Evolutionary conservation across 2,329 filamentous ascomycete species (phyloP).

Genomic region (Fusarium sp.): DNA sequence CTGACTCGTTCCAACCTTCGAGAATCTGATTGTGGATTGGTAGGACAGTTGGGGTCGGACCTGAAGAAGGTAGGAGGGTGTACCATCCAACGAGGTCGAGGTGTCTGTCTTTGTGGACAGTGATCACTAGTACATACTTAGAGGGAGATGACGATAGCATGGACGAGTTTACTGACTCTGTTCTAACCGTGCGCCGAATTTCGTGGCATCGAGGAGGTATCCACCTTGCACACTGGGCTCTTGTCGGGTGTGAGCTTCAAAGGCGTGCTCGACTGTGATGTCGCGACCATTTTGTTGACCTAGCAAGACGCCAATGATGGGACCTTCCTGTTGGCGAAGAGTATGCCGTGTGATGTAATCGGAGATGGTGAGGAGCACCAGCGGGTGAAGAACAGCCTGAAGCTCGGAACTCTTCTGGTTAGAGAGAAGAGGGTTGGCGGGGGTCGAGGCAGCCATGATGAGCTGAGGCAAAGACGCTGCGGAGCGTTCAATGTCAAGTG

Average conservation of each 20-base stretch:
- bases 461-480: not conserved
- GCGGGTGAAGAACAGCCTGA: slow-evolving; percentile 85
- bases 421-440: slow-evolving; percentile 67
- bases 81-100: slow-evolving; percentile 95
- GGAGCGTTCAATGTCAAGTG: not conserved
- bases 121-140: slow-evolving; percentile 69
- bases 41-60: slow-evolving; percentile 74
- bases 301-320: slow-evolving; percentile 85
- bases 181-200: slow-evolving; percentile 81
- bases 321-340: slow-evolving; percentile 76
- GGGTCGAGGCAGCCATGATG: slow-evolving; percentile 57
- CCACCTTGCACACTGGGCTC: slow-evolving; percentile 59
- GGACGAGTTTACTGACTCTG: slow-evolving; percentile 71
- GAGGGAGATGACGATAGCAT: not conserved
- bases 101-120: slow-evolving; percentile 83
- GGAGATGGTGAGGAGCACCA: slow-evolving; percentile 94
- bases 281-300: slow-evolving; percentile 91
- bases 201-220: slow-evolving; percentile 69
- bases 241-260: slow-evolving; percentile 73
- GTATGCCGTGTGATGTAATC: slow-evolving; percentile 95
- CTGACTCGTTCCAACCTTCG: slow-evolving; percentile 79
- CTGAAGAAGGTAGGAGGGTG: slow-evolving; percentile 75
- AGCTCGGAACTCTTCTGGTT: slow-evolving; percentile 75
- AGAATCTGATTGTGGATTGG: slow-evolving; percentile 82
- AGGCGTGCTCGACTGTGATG: slow-evolving; percentile 91